Evolutionary conservation across 1,139 yeast genomes (phyloP).

Genomic region (Lodderomyces elongisporus): DNA sequence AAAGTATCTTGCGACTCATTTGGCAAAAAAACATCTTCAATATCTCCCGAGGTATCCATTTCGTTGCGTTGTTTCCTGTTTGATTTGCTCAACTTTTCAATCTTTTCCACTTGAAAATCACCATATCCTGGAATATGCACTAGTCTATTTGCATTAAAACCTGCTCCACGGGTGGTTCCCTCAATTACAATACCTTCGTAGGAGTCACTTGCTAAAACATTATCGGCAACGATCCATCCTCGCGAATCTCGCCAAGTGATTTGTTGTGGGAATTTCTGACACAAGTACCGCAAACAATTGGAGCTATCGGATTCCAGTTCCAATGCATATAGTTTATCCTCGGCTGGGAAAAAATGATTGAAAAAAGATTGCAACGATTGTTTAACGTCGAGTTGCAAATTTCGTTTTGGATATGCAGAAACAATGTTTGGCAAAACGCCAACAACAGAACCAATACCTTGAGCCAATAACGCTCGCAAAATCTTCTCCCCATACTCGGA

Average conservation of each 20-base stretch:
- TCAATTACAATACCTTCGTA: conserved; percentile 49
- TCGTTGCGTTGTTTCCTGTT: conserved; percentile 20
- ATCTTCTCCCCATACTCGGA: conserved; percentile 79
- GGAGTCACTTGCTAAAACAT: conserved; percentile 28
- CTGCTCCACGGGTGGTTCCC: conserved; percentile 85
- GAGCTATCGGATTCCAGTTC: conserved; percentile 64
- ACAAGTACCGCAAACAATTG: conserved; percentile 67
- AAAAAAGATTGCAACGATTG: conserved; percentile 80
- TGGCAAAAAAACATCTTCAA: conserved; percentile 35
- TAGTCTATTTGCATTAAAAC: conserved; percentile 70
- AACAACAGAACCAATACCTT: conserved; percentile 81
- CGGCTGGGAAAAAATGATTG: conserved; percentile 78
- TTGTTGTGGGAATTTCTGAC: conserved; percentile 84
- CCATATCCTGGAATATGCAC: conserved; percentile 89
- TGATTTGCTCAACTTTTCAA: conserved; percentile 43
- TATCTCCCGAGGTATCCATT: conserved; percentile 17
- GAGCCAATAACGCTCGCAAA: conserved; percentile 80
- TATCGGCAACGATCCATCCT: conserved; percentile 80
- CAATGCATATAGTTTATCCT: conserved; percentile 65
- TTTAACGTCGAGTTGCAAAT: conserved; percentile 71
- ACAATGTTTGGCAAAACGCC: conserved; percentile 78
- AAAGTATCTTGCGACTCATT: conserved; percentile 57
- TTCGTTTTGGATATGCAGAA: conserved; percentile 64
- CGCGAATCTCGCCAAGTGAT: conserved; percentile 89
- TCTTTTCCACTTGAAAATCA: conserved; percentile 71